Conservation (phyloP, 2,329 filamentous ascomycete genomes). For the Penicillium sp. region DNA sequence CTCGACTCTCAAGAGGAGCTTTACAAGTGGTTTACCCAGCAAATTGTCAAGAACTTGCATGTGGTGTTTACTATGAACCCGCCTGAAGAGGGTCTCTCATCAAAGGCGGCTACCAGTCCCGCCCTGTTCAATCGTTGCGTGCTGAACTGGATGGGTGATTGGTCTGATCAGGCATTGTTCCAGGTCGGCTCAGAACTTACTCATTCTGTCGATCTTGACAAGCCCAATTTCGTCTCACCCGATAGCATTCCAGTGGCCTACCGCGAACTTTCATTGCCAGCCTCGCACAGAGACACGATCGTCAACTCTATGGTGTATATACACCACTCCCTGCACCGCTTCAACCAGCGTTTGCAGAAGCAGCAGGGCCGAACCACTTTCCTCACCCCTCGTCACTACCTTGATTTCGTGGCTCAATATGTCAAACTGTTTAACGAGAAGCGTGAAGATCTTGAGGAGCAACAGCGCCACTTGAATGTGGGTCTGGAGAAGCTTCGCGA, state of each 20-base stretch:
- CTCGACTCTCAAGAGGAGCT: conserved; percentile 97
- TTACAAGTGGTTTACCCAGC: conserved; percentile 99
- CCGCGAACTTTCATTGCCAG: conserved; percentile 79
- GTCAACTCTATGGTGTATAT: conserved; percentile 99
- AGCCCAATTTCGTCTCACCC: conserved; percentile 80
- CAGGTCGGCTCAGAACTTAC: conserved; percentile 96
- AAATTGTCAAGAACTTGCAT: conserved; percentile 98
- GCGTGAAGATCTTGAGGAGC: conserved; percentile 96
- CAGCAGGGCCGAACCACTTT: conserved; percentile 93
- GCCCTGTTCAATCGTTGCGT: conserved; percentile 99
- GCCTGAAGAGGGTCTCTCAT: conserved; percentile 89
- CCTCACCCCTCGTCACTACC: conserved; percentile 92
- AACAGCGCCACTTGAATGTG: conserved; percentile 96
- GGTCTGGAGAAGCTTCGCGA: conserved; percentile 96
- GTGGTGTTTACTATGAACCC: conserved; percentile 99
- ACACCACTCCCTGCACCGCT: conserved; percentile 88
- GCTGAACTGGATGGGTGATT: conserved; percentile 99
- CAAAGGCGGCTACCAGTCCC: conserved; percentile 95
- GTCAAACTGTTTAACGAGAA: conserved; percentile 98
- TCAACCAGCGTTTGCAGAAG: conserved; percentile 85
- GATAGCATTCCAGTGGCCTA: conserved; percentile 94
- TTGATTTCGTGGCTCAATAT: conserved; percentile 98
- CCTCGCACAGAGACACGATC: conserved; percentile 87
- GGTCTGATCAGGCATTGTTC: conserved; percentile 98
- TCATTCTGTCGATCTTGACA: conserved; percentile 92